phyloP scores from a whole-genome alignment of 2,329 filamentous ascomycete species.

The Trichoderma cornu-damae region DNA sequence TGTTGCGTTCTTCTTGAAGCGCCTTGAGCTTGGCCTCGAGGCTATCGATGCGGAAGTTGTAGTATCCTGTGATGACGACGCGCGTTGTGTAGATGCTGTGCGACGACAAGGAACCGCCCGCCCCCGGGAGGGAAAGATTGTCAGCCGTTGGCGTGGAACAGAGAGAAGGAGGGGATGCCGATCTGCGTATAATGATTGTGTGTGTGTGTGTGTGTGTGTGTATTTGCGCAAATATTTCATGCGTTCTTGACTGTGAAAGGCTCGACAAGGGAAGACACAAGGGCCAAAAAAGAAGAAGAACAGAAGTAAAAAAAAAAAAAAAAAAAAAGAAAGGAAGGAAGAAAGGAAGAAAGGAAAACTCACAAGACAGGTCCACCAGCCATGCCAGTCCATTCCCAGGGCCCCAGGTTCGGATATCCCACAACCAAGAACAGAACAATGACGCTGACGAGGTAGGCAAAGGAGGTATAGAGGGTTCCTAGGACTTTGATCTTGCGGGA shows the following conservation, averaged over 20 bases:
- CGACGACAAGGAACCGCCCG: background rate
- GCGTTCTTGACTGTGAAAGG: background rate
- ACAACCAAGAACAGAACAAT: constrained; percentile 80
- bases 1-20: constrained; percentile 71
- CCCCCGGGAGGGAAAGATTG: background rate
- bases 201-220: background rate
- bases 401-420: constrained; percentile 72
- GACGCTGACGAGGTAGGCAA: constrained; percentile 82
- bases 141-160: background rate
- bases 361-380: constrained; percentile 74
- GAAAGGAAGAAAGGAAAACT: constrained; percentile 26
- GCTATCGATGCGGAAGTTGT: constrained; percentile 72
- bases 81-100: constrained; percentile 74
- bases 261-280: background rate
- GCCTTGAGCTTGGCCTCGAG: constrained; percentile 65
- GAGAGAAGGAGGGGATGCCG: background rate
- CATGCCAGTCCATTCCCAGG: constrained; percentile 72
- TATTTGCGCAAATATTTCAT: background rate
- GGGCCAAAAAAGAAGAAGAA: too few relatives aligned
- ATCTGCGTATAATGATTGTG: background rate
- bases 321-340: too few relatives aligned
- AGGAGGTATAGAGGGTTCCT: constrained; percentile 83
- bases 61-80: constrained; percentile 61
- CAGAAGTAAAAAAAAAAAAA: too few relatives aligned
- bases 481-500: constrained; percentile 77